phyloP scores from a whole-genome alignment of 2,329 filamentous ascomycete species.

The Aspergillus tamarii region DNA sequence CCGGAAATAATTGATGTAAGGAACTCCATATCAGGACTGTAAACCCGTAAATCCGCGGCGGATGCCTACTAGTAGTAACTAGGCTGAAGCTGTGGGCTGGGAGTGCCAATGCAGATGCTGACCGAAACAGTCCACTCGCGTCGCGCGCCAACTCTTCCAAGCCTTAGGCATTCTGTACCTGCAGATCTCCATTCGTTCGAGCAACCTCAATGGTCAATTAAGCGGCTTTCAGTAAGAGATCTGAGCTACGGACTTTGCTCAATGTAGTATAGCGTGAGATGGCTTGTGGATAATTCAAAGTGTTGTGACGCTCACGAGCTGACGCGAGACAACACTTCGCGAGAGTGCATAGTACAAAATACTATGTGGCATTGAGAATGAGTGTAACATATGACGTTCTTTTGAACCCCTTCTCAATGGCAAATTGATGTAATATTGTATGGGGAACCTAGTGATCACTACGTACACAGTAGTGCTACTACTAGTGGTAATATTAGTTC shows the following conservation, averaged over 20 bases:
- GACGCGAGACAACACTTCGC: background rate
- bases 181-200: background rate
- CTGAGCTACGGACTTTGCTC: background rate
- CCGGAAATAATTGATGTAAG: background rate
- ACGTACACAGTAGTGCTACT: background rate
- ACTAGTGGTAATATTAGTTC: background rate
- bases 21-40: background rate
- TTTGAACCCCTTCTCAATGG: background rate
- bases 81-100: slow-evolving; percentile 3
- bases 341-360: background rate
- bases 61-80: slow-evolving; percentile 7
- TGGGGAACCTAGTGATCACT: background rate
- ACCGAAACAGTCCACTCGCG: background rate
- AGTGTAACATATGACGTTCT: background rate
- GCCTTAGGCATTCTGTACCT: slow-evolving; percentile 1
- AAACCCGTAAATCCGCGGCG: slow-evolving; percentile 19
- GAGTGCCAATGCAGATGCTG: slow-evolving; percentile 1
- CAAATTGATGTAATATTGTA: background rate
- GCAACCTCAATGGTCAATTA: background rate
- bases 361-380: background rate
- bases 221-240: background rate
- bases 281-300: background rate
- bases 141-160: background rate
- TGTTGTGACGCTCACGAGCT: background rate
- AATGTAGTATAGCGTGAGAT: background rate